Evolutionary conservation across 1,139 yeast species (phyloP).

Genomic region (Blastobotrys illinoisensis): DNA sequence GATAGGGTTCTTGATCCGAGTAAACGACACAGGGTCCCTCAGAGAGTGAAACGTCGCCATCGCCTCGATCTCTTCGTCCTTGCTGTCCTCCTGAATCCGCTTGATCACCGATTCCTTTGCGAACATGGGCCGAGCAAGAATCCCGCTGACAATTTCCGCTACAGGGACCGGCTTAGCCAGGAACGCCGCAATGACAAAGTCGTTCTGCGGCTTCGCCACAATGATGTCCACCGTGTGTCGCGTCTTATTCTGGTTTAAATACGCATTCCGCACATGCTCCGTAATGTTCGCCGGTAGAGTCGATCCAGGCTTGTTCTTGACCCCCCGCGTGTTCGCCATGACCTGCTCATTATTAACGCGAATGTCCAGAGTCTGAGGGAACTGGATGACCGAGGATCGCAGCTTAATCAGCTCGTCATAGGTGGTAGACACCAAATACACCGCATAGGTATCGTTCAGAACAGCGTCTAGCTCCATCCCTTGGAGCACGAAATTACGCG

Average conservation of each 20-base stretch:
- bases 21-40: constrained; percentile 36
- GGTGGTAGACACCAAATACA: constrained; percentile 22
- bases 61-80: constrained; percentile 36
- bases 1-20: constrained; percentile 35
- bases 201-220: constrained; percentile 17
- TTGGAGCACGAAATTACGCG: constrained; percentile 17
- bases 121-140: constrained; percentile 28
- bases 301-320: constrained; percentile 37
- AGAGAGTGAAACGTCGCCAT: constrained; percentile 33
- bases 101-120: constrained; percentile 26
- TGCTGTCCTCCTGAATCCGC: constrained; percentile 23
- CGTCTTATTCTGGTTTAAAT: constrained; percentile 7
- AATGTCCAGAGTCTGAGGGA: constrained; percentile 25
- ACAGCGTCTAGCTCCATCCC: constrained; percentile 12
- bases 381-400: constrained; percentile 19
- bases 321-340: constrained; percentile 28
- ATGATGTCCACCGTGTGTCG: constrained; percentile 25
- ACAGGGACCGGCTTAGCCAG: constrained; percentile 23
- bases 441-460: constrained; percentile 7
- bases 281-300: constrained; percentile 38
- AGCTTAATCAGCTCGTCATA: constrained; percentile 4
- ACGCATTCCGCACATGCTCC: constrained; percentile 10
- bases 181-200: constrained; percentile 28
- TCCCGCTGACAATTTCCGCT: constrained; percentile 24
- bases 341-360: constrained; percentile 18